Base-by-base conservation (phyloP, 83 land plant genomes). In the Picea mariana region DNA sequence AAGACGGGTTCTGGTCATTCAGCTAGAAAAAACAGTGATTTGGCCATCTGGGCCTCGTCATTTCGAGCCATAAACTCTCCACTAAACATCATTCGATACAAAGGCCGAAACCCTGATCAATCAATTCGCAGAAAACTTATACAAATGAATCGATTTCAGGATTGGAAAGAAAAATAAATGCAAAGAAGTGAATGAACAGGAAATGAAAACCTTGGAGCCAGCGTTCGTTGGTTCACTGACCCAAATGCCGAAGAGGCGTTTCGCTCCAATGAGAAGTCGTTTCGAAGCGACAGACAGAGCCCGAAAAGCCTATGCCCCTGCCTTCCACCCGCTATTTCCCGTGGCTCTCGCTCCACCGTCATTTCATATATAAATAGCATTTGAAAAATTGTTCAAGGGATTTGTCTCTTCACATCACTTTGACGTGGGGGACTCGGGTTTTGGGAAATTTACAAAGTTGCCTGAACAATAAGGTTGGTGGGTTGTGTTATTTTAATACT, bases 271-370 rank as follows among this genome's bases (percentile, higher is more conserved):
- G 7, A 24, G 75, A 69, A 38, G 8, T 17, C 47, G 21, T 38
- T 12, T 38, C 21, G 9, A 73, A n/a, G 21, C 55, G 55, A 73
- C 75, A 73, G 55, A 73, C 75, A 73, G 4, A 44, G 42, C 4
- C 77, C 47, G 58, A 20, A 47, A 73, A 21, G 26, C 24, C 55
- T 73, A 44, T 52, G 11, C 40, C 23, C n/a, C 26, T 42, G 13
- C 16, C 15, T 20, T 73, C 58, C 23, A 73, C 77, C 77, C 27
- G 77, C 77, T 42, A 20, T 21, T 44, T 49, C 77, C 77, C 55
- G 77, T 73, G 77, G 15, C n/a, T 24, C 71, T 55, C 58, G 58
- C 58, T 11, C 21, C 77, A n/a, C 77, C 26, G 77, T 44, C 77
- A 73, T n/a, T 73, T 44, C 77, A 44, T 67, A 67, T 55, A 55